Base-by-base conservation (phyloP, 192 early-diverging fungal genomes). In the Powellomyces hirtus region DNA sequence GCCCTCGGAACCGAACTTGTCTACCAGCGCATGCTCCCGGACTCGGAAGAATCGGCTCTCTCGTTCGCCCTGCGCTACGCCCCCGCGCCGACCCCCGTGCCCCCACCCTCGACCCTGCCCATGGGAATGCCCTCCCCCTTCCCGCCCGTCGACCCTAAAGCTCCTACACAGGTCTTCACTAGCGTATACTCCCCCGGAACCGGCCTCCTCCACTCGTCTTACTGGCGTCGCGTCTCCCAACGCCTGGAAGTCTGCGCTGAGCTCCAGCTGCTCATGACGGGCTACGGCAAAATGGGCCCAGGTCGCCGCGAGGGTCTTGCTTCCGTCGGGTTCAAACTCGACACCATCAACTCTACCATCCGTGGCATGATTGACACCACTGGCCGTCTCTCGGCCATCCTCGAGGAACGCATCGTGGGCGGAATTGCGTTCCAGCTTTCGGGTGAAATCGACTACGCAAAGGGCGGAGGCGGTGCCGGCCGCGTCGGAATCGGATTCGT, bases 311-410 rank as follows among this genome's bases (percentile, higher is more conserved):
- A 97, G 58, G 97, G 92, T 40, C 85, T 95, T 61, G 93, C 91
- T 61, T 90, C 92, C 16, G 90, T 95, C n/a, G 96, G 94, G 44
- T 96, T 93, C 75, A 99, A 99, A 84, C 92, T 95, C 61, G 96
- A 97, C 68, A 97, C 97, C 70, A 85, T 94, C 45, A 84, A 85
- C 37, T 88, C 95, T 31, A 96, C 91, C 36, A 89, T 99, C 74
- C 83, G 96, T 60, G 94, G 92, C n/a, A 89, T 89, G 75, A 80
- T 97, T 38, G 94, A 96, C 79, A 94, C 91, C 22, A 83, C 88
- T 33, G 97, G 97, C 65, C 86, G 90, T 64, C 88, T 97, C 16
- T 84, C 85, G 52, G 88, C 91, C 50, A 87, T 97, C 7, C 72
- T 98, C 36, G 97, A 99, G 77, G 94, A 99, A 80, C 92, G 91